Conservation (phyloP, 1,284 basidiomycete genomes). For the Pseudozyma sp. region DNA sequence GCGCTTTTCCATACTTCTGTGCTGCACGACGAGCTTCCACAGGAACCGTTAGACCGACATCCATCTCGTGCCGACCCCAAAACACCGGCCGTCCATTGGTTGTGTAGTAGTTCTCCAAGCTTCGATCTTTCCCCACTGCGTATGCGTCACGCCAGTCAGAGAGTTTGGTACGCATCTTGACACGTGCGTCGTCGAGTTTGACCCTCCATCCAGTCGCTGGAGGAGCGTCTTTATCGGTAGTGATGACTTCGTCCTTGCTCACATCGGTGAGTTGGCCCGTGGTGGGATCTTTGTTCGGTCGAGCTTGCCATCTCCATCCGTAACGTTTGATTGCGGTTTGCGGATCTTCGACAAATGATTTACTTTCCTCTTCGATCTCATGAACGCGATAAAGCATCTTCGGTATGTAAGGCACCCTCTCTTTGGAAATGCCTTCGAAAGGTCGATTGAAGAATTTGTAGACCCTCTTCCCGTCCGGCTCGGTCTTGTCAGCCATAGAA, state of each 20-base stretch:
- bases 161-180: slow-evolving; percentile 1
- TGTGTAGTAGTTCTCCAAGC: slow-evolving; percentile 8
- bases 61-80: not conserved
- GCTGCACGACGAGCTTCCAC: slow-evolving; percentile 8
- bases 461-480: not conserved
- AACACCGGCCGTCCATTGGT: slow-evolving; percentile 6
- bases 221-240: no score
- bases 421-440: not conserved
- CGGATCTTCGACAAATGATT: not conserved
- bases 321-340: not conserved
- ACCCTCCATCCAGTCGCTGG: no score
- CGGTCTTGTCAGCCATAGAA: not conserved
- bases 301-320: not conserved
- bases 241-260: no score
- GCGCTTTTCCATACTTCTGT: slow-evolving; percentile 5
- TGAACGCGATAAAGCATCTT: not conserved
- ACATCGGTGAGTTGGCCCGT: no score
- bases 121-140: not conserved
- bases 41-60: not conserved
- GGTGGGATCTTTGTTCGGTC: not conserved
- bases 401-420: not conserved
- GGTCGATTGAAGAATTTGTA: not conserved
- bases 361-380: not conserved
- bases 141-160: not conserved
- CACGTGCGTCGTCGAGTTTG: no score